phyloP scores from a whole-genome alignment of 768 basidiomycete species.

The Panaeolus cyanescens region DNA sequence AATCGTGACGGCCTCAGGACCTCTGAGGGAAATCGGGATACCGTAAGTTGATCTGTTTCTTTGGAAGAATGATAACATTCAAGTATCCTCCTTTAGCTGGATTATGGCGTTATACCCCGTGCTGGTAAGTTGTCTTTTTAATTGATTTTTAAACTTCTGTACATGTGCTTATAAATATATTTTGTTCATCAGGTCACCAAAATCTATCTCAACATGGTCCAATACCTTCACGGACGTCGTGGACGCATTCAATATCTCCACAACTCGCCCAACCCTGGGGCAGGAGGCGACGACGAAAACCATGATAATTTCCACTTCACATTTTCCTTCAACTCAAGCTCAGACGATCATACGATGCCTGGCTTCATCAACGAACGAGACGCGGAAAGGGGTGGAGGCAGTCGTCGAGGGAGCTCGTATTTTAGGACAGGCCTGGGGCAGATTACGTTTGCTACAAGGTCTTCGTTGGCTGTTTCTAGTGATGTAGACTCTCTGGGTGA shows the following conservation, averaged over 20 bases:
- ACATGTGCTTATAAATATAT: not conserved
- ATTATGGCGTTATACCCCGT: slow-evolving; percentile 20
- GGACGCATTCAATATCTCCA: not conserved
- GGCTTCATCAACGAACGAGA: not conserved
- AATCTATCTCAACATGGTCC: slow-evolving; percentile 17
- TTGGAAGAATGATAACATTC: not conserved
- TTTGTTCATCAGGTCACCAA: slow-evolving; percentile 6
- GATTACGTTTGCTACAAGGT: slow-evolving; percentile 5
- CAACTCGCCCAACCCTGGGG: not conserved
- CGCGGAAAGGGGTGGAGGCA: not conserved
- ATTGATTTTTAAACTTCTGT: not conserved
- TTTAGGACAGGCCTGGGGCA: slow-evolving; percentile 1
- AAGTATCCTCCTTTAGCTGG: slow-evolving; percentile 2
- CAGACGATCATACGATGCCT: not conserved
- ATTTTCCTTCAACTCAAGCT: not conserved
- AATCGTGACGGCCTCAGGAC: slow-evolving; percentile 12
- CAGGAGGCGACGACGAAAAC: not conserved
- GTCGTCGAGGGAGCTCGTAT: not conserved
- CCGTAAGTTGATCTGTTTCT: slow-evolving; percentile 7
- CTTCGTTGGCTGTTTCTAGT: not conserved
- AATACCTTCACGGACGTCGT: slow-evolving; percentile 37
- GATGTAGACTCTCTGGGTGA: not conserved
- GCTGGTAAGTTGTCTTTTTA: slow-evolving; percentile 3
- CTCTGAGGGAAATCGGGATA: slow-evolving; percentile 16
- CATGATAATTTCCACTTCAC: not conserved